These are phyloP conservation scores for Oryza glaberrima DNA, from an alignment of 176 grass and related monocot genomes.

Conservation along the genomic window DNA sequence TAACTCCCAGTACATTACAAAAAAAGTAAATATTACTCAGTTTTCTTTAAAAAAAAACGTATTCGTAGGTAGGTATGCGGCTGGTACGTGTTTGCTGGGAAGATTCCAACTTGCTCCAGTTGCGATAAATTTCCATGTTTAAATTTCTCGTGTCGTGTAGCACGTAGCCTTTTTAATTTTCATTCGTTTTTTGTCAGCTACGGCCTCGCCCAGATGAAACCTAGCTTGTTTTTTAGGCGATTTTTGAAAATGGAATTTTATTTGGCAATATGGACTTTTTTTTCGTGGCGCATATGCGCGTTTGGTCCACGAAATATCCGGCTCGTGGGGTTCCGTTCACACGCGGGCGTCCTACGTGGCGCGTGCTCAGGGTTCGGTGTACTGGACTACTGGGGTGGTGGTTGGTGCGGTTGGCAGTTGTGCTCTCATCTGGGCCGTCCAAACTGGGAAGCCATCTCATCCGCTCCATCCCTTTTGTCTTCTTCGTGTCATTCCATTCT, in stretches of 20 bases:
- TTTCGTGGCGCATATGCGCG: neutral
- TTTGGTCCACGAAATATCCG: neutral
- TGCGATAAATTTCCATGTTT: neutral
- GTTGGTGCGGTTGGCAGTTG: neutral
- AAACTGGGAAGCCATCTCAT: neutral
- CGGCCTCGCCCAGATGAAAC: neutral
- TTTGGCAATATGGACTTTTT: neutral
- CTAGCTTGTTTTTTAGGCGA: neutral
- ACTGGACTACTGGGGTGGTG: too few relatives aligned
- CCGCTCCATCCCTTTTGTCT: neutral
- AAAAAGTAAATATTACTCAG: neutral
- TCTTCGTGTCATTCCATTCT: neutral
- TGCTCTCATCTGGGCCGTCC: slow-evolving; percentile 14
- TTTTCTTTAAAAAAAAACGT: neutral
- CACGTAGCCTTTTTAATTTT: neutral
- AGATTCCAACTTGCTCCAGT: neutral
- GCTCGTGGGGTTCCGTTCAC: neutral
- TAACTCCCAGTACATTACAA: neutral
- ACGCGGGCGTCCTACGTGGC: neutral
- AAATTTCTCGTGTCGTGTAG: neutral
- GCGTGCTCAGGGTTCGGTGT: neutral
- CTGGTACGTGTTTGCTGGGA: neutral
- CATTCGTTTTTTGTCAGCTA: neutral
- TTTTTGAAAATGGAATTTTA: neutral
- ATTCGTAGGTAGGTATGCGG: neutral